phyloP scores from a whole-genome alignment of 345 rosid genomes.

The Leavenworthia alabamica region DNA sequence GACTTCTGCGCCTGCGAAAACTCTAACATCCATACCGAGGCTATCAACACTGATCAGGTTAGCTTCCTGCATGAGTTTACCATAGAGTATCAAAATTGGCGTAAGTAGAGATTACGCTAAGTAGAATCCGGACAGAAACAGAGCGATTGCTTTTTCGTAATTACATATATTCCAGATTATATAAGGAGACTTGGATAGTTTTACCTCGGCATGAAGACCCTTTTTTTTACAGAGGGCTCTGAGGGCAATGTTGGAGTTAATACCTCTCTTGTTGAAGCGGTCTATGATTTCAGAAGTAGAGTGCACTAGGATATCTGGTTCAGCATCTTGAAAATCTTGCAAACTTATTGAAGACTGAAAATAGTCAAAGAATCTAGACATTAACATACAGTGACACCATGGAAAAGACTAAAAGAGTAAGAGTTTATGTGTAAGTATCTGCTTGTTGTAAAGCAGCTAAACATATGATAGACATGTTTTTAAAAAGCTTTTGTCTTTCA shows the following conservation, averaged over 20 bases:
- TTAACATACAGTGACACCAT: constrained; percentile 10
- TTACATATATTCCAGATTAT: not conserved
- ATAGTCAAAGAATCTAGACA: constrained; percentile 26
- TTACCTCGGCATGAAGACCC: constrained; percentile 75
- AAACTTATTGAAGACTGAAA: constrained; percentile 57
- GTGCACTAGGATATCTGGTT: constrained; percentile 72
- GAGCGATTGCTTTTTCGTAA: not conserved
- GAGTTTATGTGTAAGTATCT: not conserved
- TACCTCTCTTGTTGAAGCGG: constrained; percentile 57
- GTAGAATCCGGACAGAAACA: not conserved
- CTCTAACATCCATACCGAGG: constrained; percentile 86
- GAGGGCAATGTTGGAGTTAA: constrained; percentile 51
- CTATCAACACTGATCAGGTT: constrained; percentile 80
- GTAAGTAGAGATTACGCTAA: not conserved
- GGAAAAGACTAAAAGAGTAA: not conserved
- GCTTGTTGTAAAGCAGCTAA: not conserved
- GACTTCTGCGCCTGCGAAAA: constrained; percentile 60
- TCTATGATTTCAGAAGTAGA: constrained; percentile 61
- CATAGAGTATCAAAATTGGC: not conserved
- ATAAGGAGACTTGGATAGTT: not conserved
- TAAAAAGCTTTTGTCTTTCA: not conserved
- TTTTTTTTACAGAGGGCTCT: constrained; percentile 90
- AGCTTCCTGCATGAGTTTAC: constrained; percentile 45
- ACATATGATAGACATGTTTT: not conserved
- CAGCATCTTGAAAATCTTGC: constrained; percentile 89